These are phyloP conservation scores for Xylaria cubensis DNA, from an alignment of 495 filamentous ascomycete species.

Conservation along the genomic window DNA sequence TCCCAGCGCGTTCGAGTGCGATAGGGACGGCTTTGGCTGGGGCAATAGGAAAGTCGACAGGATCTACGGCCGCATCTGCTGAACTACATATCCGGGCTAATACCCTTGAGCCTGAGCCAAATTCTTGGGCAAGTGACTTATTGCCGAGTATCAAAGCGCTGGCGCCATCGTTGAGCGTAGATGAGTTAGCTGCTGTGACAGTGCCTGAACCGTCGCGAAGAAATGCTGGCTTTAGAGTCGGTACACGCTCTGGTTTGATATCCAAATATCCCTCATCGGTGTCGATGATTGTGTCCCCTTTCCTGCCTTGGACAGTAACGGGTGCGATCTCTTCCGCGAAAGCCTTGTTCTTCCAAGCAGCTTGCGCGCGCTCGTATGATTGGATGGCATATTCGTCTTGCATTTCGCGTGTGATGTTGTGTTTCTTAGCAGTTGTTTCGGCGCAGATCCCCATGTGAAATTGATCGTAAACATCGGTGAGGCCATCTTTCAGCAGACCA, in stretches of 20 bases:
- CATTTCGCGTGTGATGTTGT: conserved; percentile 76
- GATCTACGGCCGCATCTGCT: conserved; percentile 91
- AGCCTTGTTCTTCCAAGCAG: conserved; percentile 79
- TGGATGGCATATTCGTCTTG: conserved; percentile 92
- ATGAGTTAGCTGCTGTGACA: conserved; percentile 92
- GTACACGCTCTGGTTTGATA: conserved; percentile 82
- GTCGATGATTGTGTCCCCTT: conserved; percentile 78
- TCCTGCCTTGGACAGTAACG: conserved; percentile 82
- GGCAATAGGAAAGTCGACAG: conserved; percentile 94
- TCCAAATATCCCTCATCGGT: conserved; percentile 89
- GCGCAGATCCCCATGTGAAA: conserved; percentile 98
- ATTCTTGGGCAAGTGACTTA: conserved; percentile 75
- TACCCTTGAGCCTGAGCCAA: conserved; percentile 73
- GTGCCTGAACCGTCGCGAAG: conserved; percentile 82
- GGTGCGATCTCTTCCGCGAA: conserved; percentile 89
- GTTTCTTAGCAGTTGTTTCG: conserved; percentile 92
- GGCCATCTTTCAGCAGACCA: conserved; percentile 90
- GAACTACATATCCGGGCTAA: conserved; percentile 83
- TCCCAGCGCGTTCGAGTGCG: conserved; percentile 85
- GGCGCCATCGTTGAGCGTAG: conserved; percentile 92
- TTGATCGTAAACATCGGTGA: conserved; percentile 96
- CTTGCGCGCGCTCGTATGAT: conserved; percentile 85
- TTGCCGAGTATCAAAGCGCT: conserved; percentile 87
- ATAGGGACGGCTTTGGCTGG: conserved; percentile 91
- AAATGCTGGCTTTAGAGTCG: conserved; percentile 89